Evolutionary conservation across 2,329 filamentous ascomycete genomes (phyloP), one percentile per base, ranked within the genome.

Genomic region (Ophiostoma sp.): DNA sequence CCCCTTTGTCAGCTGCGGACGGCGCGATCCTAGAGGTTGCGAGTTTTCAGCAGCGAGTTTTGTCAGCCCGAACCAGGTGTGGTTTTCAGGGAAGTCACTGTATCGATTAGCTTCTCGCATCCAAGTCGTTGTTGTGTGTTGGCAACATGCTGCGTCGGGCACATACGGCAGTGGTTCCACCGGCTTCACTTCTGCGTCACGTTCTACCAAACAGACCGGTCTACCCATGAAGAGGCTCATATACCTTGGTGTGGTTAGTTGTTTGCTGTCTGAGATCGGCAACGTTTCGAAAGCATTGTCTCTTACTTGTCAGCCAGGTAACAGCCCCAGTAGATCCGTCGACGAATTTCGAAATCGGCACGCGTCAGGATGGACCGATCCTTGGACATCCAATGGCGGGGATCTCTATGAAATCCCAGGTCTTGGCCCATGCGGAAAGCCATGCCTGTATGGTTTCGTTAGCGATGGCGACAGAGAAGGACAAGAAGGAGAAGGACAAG

Each of bases 401-500:
- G 49, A 9, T 55, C 49, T 18, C 49, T 55, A 9, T 55, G 49
- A 8, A 55, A 55, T 27, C 49, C 49, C 49, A 55, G n/a, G n/a
- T 55, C 49, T 9, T 55, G 49, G n/a, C 49, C 49, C 49, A 55
- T 55, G n/a, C 49, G n/a, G n/a, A 55, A 55, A 55, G 49, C 49
- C 49, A 55, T 55, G 49, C 49, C 49, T 55, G 27, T 55, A 8
- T 18, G 18, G 7, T 2, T 11, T 3, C 4, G n/a, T 55, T 18
- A 55, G 49, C n/a, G 11, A 18, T 55, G 7, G 27, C 27, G 27
- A 27, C 2, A 27, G 27, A 27, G 27, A 27, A 55, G 27, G n/a
- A 18, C 3, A 27, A 27, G 5, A 55, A 18, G n/a, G 45, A n/a
- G 5, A 4, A 11, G 9, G 44, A 47, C 1, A 7, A 14, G n/a